A percentile compares a stretch with the other conserved stretches of the same genome.
phyloP scores from a whole-genome alignment of 1,284 basidiomycete genomes.

The Boletus mariae region DNA sequence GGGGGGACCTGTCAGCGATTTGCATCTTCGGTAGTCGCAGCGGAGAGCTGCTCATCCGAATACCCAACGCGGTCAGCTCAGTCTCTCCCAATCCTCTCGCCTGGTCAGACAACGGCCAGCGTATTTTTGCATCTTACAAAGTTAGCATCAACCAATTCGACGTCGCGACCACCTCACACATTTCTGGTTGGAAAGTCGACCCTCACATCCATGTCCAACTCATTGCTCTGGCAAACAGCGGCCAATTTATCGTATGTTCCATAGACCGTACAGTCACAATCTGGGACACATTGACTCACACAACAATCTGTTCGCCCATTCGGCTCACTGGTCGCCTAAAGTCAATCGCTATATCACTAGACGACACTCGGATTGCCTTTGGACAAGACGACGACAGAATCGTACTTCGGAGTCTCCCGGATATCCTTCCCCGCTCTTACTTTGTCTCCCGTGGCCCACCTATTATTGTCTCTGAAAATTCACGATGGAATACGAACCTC shows the following conservation, averaged over 20 bases:
- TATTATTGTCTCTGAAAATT: not conserved
- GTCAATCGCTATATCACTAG: not conserved
- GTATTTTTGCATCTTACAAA: slow-evolving; percentile 4
- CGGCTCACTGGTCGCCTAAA: slow-evolving; percentile 1
- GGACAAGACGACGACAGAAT: slow-evolving; percentile 7
- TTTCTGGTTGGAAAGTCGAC: slow-evolving; percentile 3
- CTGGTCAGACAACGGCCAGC: slow-evolving; percentile 6
- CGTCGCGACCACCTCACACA: not conserved
- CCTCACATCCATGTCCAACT: not conserved
- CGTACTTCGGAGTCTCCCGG: not conserved
- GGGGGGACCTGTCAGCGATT: not conserved
- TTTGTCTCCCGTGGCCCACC: not conserved
- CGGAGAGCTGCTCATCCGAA: slow-evolving; percentile 1
- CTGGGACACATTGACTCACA: slow-evolving; percentile 4
- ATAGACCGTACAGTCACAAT: slow-evolving; percentile 1
- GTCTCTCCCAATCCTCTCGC: not conserved
- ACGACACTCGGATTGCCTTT: slow-evolving; percentile 2
- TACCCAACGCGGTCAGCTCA: not conserved
- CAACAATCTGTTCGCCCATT: not conserved
- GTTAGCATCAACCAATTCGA: not conserved
- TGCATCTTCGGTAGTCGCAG: slow-evolving; percentile 1
- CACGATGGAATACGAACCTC: not conserved
- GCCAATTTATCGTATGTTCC: slow-evolving; percentile 4
- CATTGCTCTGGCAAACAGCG: slow-evolving; percentile 2
- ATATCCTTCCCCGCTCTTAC: slow-evolving; percentile 6